A percentile compares a stretch with the other conserved stretches of the same genome.
Conservation (phyloP, 78 protist species). For the Cavenderia fasciculata region DNA sequence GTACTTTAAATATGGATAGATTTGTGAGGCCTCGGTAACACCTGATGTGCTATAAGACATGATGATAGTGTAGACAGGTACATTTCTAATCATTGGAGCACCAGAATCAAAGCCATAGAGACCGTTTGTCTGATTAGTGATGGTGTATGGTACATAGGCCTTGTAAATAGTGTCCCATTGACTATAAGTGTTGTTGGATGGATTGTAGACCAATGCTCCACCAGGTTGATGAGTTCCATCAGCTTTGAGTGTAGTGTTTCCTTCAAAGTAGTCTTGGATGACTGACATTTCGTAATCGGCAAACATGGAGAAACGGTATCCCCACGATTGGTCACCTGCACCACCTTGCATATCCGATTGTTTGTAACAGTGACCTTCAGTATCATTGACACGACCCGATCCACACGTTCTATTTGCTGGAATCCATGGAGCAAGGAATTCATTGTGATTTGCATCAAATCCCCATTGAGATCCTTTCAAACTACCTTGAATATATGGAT, state of each 20-base stretch:
- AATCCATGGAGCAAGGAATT: not conserved
- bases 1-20: not conserved
- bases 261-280: slow-evolving; percentile 15
- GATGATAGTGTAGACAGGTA: slow-evolving; percentile 35
- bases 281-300: slow-evolving; percentile 26
- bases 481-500: slow-evolving; percentile 30
- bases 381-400: not conserved
- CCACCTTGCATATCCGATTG: slow-evolving; percentile 64
- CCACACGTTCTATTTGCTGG: slow-evolving; percentile 11
- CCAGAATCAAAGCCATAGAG: slow-evolving; percentile 10
- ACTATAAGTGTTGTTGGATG: not conserved
- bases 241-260: not conserved
- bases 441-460: not conserved
- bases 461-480: slow-evolving; percentile 44
- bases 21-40: not conserved
- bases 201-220: not conserved
- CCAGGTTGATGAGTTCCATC: not conserved
- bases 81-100: slow-evolving; percentile 22
- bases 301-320: slow-evolving; percentile 27
- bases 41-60: not conserved
- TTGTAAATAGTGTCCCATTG: slow-evolving; percentile 20
- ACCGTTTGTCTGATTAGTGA: not conserved
- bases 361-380: slow-evolving; percentile 19
- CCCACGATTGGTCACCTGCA: slow-evolving; percentile 44
- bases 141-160: not conserved